Conservation (phyloP, 768 basidiomycete genomes). For the Lactarius psammicola region DNA sequence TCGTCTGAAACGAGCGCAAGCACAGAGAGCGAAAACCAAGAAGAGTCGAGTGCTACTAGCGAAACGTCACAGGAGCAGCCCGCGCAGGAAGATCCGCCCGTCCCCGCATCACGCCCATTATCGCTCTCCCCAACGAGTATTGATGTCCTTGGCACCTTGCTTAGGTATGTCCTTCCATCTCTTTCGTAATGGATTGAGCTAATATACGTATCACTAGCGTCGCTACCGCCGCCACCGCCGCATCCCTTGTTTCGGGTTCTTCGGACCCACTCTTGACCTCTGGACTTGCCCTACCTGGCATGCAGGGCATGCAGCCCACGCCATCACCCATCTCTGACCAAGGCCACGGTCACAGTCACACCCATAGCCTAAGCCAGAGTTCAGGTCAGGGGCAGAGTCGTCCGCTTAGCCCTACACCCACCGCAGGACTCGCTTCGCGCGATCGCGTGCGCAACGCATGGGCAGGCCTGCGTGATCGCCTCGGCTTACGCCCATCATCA, state of each 20-base stretch:
- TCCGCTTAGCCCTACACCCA: constrained; percentile 45
- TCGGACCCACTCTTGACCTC: constrained; percentile 63
- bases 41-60: constrained; percentile 12
- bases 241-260: constrained; percentile 74
- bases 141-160: constrained; percentile 77
- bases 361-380: not conserved
- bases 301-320: constrained; percentile 18
- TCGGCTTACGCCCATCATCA: constrained; percentile 43
- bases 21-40: constrained; percentile 14
- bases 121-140: constrained; percentile 69
- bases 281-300: constrained; percentile 44
- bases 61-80: constrained; percentile 4
- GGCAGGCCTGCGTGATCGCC: constrained; percentile 65
- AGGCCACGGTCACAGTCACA: not conserved
- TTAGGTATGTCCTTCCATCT: constrained; percentile 53
- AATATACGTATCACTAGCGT: constrained; percentile 47
- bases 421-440: constrained; percentile 37
- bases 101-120: constrained; percentile 24
- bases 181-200: constrained; percentile 5
- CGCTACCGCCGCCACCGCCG: constrained; percentile 89
- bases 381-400: constrained; percentile 29
- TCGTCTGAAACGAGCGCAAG: constrained; percentile 16
- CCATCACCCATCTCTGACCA: constrained; percentile 6
- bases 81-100: constrained; percentile 13
- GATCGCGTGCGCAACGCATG: constrained; percentile 61